These are phyloP conservation scores for Escovopsis sp. DNA, from an alignment of 2,329 filamentous ascomycete genomes.

Conservation along the genomic window DNA sequence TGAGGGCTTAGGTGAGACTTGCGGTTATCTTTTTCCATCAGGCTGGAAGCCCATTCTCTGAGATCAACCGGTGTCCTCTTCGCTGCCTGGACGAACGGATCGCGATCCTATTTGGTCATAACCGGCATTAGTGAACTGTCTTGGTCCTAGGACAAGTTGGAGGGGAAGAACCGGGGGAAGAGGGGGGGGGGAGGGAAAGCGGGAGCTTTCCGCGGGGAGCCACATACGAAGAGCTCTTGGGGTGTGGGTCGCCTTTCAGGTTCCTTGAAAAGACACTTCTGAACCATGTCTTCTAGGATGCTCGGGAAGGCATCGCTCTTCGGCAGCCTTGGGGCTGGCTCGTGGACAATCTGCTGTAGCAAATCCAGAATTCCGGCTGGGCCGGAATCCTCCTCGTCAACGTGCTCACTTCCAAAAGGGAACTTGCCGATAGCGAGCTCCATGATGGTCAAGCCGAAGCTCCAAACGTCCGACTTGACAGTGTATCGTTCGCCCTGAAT, in stretches of 20 bases:
- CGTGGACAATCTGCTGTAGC: slow-evolving; percentile 92
- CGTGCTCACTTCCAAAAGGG: slow-evolving; percentile 64
- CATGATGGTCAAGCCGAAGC: slow-evolving; percentile 90
- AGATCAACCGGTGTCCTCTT: slow-evolving; percentile 93
- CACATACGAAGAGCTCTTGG: slow-evolving; percentile 74
- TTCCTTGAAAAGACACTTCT: slow-evolving; percentile 85
- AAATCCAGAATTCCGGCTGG: slow-evolving; percentile 93
- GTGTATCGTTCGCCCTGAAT: slow-evolving; percentile 96
- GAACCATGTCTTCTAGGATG: slow-evolving; percentile 93
- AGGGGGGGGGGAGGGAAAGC: too few relatives aligned
- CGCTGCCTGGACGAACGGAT: slow-evolving; percentile 88
- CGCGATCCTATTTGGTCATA: slow-evolving; percentile 50
- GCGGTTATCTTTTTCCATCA: slow-evolving; percentile 91
- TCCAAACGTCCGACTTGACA: slow-evolving; percentile 98
- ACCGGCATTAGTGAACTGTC: too few relatives aligned
- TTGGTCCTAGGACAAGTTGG: too few relatives aligned
- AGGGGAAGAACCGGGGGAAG: too few relatives aligned
- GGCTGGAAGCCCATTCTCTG: slow-evolving; percentile 78
- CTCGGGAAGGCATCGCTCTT: slow-evolving; percentile 95
- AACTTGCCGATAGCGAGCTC: slow-evolving; percentile 96
- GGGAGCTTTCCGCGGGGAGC: not conserved
- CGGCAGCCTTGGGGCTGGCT: slow-evolving; percentile 81
- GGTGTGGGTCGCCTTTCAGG: slow-evolving; percentile 83
- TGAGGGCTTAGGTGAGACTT: slow-evolving; percentile 83
- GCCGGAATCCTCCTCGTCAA: slow-evolving; percentile 60